Percentiles rank a stretch among this genome's conserved stretches.
phyloP scores from a whole-genome alignment of 768 basidiomycete genomes.

The Termitomyces sp. region DNA sequence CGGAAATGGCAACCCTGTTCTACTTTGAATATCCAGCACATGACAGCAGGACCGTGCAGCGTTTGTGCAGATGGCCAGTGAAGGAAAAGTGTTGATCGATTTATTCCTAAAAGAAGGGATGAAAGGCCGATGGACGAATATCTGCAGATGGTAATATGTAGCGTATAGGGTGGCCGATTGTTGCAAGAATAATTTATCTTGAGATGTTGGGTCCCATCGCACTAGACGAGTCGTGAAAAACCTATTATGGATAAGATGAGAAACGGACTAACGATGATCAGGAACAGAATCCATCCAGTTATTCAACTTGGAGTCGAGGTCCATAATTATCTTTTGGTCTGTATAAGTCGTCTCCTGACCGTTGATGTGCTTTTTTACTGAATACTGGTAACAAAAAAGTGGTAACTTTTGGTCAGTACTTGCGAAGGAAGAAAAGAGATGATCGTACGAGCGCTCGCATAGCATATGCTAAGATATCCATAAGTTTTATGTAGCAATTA shows the following conservation, averaged over 20 bases:
- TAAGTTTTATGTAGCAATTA: conserved; percentile 50
- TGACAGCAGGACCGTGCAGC: conserved; percentile 75
- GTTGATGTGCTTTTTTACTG: conserved; percentile 61
- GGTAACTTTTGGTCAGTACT: background rate
- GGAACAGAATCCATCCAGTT: conserved; percentile 77
- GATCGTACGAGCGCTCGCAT: conserved; percentile 53
- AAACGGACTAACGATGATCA: conserved; percentile 37
- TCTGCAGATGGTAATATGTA: conserved; percentile 51
- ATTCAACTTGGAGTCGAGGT: conserved; percentile 74
- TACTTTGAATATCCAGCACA: conserved; percentile 54
- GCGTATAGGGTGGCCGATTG: conserved; percentile 56
- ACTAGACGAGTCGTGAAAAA: conserved; percentile 22
- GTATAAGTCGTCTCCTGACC: conserved; percentile 46
- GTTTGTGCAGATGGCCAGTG: conserved; percentile 83
- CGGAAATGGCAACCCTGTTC: conserved; percentile 30
- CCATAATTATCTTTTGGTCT: conserved; percentile 63
- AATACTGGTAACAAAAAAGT: conserved; percentile 45
- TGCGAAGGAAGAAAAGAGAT: background rate
- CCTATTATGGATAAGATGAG: conserved; percentile 16
- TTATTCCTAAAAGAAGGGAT: conserved; percentile 61
- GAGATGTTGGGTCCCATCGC: conserved; percentile 39
- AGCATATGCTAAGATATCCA: conserved; percentile 57
- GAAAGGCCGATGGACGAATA: conserved; percentile 77
- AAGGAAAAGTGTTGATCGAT: conserved; percentile 39
- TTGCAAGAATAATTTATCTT: conserved; percentile 39